Base-by-base conservation (phyloP, 2,329 filamentous ascomycete genomes). In the Paecilomyces sp. region DNA sequence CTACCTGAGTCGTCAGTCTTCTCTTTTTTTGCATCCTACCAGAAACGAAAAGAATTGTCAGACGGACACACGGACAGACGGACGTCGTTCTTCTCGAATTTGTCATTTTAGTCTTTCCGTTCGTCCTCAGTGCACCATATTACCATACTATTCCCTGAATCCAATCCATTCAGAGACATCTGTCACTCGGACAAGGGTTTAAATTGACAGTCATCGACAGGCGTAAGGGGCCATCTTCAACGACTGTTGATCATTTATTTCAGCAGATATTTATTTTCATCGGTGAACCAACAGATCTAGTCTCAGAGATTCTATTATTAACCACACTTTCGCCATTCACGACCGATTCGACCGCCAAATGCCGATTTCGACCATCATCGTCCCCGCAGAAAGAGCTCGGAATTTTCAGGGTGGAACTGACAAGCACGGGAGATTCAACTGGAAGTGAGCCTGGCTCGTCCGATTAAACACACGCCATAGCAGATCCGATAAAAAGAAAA, bases 391-490 rank as follows among this genome's bases (percentile, higher is more conserved):
- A 58, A 62, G 63, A 64, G 59, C 66, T 54, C 63, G 62, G 55
- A 66, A 68, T 53, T 66, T 66, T 55, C 67, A 67, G 65, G 65
- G 65, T 53, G 66, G 65, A 50, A 68, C 63, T 50, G 33, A 41
- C 50, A 55, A 30, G 61, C 34, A 28, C 34, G 52, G 54, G 22
- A 18, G 28, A 31, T 31, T 55, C 12, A 33, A 30, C 51, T 25
- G 28, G 18, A 22, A 28, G 25, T 55, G 54, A 55, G 9, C 31
- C 31, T 55, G 9, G 25, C 30, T 34, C 15, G 11, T 11, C n/a
- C 6, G 13, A n/a, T 54, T 28, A 54, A 36, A 31, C 22, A 22
- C 25, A 54, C 50, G 30, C 31, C 47, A 47, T 24, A 62, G 28
- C 47, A 54, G 25, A 57, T n/a, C n/a, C n/a, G n/a, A n/a, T n/a